These are phyloP conservation scores for Gastrolobium bilobum DNA, from an alignment of 306 rosid species.

Conservation along the genomic window DNA sequence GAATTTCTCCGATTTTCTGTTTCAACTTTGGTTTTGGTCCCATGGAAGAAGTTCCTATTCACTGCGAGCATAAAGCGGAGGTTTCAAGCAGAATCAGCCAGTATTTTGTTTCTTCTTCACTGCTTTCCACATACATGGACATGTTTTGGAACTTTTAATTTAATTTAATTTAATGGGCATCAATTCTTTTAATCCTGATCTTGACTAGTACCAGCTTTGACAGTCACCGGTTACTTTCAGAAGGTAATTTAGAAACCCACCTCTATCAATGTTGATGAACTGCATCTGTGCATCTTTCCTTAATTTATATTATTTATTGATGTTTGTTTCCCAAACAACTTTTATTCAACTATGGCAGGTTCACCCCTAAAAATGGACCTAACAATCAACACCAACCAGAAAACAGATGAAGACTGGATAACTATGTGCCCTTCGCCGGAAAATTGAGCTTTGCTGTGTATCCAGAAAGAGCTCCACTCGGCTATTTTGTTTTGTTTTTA, in stretches of 20 bases:
- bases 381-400: not conserved
- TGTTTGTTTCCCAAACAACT: not conserved
- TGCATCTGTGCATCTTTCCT: conserved; percentile 27
- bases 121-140: conserved; percentile 8
- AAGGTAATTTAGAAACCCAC: conserved; percentile 43
- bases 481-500: not conserved
- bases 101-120: conserved; percentile 19
- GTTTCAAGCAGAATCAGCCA: conserved; percentile 35
- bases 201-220: conserved; percentile 43
- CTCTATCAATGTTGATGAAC: conserved; percentile 30
- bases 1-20: conserved; percentile 48
- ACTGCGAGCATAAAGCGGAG: conserved; percentile 40
- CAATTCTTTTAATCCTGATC: conserved; percentile 15
- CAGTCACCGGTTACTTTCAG: conserved; percentile 49
- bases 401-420: not conserved
- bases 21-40: conserved; percentile 40
- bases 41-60: conserved; percentile 28
- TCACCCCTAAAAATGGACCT: conserved; percentile 18
- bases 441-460: conserved; percentile 33
- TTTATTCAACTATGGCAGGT: not conserved
- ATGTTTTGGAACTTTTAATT: not conserved
- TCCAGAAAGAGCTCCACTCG: not conserved
- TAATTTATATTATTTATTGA: conserved; percentile 5
- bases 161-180: conserved; percentile 17
- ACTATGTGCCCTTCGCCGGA: not conserved